These are phyloP conservation scores for Lecanicillium sp. DNA, from an alignment of 2,329 filamentous ascomycete species.

Conservation along the genomic window DNA sequence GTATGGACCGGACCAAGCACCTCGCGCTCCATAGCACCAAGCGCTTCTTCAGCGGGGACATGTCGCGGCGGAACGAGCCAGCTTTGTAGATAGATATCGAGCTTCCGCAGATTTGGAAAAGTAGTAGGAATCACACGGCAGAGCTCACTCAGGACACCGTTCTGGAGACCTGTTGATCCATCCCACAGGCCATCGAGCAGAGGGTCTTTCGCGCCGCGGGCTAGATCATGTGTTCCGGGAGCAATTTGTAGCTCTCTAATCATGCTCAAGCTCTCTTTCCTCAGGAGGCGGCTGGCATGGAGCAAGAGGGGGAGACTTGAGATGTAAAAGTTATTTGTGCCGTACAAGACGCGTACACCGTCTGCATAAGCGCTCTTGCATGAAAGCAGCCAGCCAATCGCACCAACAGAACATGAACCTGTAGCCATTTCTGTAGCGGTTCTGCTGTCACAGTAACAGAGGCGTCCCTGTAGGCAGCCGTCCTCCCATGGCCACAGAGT, in stretches of 20 bases:
- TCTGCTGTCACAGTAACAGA: no score
- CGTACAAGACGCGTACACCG: conserved; percentile 15
- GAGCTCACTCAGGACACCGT: no score
- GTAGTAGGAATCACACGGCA: no score
- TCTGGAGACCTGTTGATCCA: no score
- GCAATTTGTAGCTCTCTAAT: no score
- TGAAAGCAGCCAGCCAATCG: conserved; percentile 16
- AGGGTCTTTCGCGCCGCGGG: background rate
- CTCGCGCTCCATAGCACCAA: conserved; percentile 2
- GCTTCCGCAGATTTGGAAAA: no score
- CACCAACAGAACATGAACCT: conserved; percentile 11
- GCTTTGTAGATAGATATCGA: background rate
- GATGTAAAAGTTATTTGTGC: conserved; percentile 13
- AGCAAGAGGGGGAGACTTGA: background rate
- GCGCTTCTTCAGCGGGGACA: background rate
- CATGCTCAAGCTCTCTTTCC: background rate
- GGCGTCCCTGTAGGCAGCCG: background rate
- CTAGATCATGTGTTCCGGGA: no score
- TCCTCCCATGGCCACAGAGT: background rate
- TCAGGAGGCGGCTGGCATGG: no score
- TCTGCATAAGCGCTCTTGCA: conserved; percentile 15
- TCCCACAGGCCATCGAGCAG: conserved; percentile 1
- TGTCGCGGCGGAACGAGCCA: background rate
- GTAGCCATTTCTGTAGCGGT: background rate
- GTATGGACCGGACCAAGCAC: conserved; percentile 2